phyloP scores from a whole-genome alignment of 2,329 filamentous ascomycete genomes.

The Cordyceps javanica region DNA sequence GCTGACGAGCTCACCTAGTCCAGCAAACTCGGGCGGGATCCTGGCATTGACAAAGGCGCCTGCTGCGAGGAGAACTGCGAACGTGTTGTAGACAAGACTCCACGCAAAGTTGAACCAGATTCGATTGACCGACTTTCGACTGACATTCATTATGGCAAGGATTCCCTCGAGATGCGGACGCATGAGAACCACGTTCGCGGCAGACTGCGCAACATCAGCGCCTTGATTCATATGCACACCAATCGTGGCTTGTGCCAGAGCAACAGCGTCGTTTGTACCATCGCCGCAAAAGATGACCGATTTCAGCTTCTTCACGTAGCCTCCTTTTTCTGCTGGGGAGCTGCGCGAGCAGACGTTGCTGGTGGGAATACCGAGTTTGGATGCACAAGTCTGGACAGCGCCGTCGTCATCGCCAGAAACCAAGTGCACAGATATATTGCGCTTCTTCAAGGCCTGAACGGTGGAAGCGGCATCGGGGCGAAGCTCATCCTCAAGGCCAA shows the following conservation, averaged over 20 bases:
- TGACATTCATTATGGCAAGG: conserved; percentile 50
- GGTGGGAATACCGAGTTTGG: conserved; percentile 32
- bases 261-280: conserved; percentile 72
- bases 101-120: conserved; percentile 64
- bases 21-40: conserved; percentile 57
- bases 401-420: conserved; percentile 48
- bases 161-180: conserved; percentile 50
- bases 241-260: conserved; percentile 63
- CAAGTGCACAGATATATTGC: conserved; percentile 39
- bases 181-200: conserved; percentile 65
- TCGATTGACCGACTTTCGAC: conserved; percentile 36
- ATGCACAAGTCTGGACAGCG: conserved; percentile 38
- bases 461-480: conserved; percentile 35
- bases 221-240: conserved; percentile 61
- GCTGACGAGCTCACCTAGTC: conserved; percentile 67
- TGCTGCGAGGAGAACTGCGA: conserved; percentile 60
- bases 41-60: conserved; percentile 54
- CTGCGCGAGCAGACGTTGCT: conserved; percentile 35
- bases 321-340: conserved; percentile 40
- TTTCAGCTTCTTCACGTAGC: conserved; percentile 35
- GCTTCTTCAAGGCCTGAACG: conserved; percentile 29
- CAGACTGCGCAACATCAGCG: conserved; percentile 59
- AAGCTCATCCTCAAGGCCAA: conserved; percentile 40
- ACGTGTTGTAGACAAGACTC: conserved; percentile 63
- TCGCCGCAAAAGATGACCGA: conserved; percentile 65